Base-by-base conservation (phyloP, 164 flowering plant species). In the Taxillus chinensis region DNA sequence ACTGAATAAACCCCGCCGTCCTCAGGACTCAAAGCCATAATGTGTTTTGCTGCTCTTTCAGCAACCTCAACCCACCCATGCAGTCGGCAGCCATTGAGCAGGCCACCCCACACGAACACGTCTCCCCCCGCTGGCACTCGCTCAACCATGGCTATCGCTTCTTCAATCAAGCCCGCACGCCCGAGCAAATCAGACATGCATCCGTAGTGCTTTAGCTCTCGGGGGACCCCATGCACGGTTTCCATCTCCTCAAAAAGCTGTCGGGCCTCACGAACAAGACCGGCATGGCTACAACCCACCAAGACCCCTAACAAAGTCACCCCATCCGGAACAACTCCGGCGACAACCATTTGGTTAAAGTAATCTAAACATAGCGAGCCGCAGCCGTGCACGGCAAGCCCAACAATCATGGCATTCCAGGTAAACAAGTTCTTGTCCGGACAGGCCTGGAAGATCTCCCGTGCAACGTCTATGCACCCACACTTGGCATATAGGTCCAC, bases 171-270 rank as follows among this genome's bases (percentile, higher is more conserved):
- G 14, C 97, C 97, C 38, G 89, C 86, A 51, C 93, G 79, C 3
- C 83, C 91, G 17, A 88, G 81, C 75, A 88, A 62, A 70, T 90
- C 97, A 27, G 83, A 86, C 95, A 88, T 82, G 82, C 89, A 90
- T 6, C 95, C 92, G 16, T 83, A 87, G 64, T 90, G 95, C 74
- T 83, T 86, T 15, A 75, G 82, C 78, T 85, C 95, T 45, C 77
- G 70, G 15, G 45, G 71, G 13, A 87, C 86, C n/a, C 75, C 70
- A 42, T 81, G 79, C 2, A 73, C 74, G 16, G 59, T 1, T 68
- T 85, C 90, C 93, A 90, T 87, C 37, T 80, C 73, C 14, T 73
- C 45, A 50, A 90, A 86, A 57, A 83, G 63, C 55, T 59, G 67
- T 39, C 66, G 64, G 0, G 95, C 93, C 57, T 80, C 75, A 46